Conservation (phyloP, 2,329 filamentous ascomycete species). For the Diaporthe vaccinii region DNA sequence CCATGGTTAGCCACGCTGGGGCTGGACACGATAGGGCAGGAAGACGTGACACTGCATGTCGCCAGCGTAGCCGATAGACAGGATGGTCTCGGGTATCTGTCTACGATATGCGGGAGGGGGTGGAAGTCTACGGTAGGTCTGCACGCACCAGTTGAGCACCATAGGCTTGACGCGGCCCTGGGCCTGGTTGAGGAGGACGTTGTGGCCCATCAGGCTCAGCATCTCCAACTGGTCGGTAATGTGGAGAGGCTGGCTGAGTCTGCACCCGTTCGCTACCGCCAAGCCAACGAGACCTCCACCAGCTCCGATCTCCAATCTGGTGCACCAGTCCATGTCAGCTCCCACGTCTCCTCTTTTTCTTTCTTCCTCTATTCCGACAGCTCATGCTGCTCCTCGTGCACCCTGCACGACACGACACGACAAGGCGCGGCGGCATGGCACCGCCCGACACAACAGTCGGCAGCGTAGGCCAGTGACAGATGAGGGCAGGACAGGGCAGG, state of each 20-base stretch:
- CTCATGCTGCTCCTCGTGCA: no score
- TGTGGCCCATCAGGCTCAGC: conserved; percentile 86
- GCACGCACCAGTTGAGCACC: conserved; percentile 83
- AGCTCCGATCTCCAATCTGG: conserved; percentile 89
- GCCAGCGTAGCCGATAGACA: conserved; percentile 42
- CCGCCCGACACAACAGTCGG: background rate
- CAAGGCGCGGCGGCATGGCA: background rate
- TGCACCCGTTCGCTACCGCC: conserved; percentile 69
- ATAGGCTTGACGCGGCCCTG: conserved; percentile 72
- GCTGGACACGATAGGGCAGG: background rate
- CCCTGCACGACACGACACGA: conserved; percentile 19
- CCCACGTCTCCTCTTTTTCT: conserved; percentile 1
- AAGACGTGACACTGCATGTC: conserved; percentile 29
- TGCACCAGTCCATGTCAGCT: conserved; percentile 35
- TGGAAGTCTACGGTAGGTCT: conserved; percentile 51
- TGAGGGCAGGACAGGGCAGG: background rate
- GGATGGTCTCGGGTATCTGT: conserved; percentile 12
- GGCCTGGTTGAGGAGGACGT: conserved; percentile 85
- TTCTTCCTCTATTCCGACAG: background rate
- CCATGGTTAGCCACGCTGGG: conserved; percentile 35
- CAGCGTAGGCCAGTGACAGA: background rate
- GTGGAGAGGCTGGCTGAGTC: conserved; percentile 70
- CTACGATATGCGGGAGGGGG: conserved; percentile 9
- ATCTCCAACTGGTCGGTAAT: conserved; percentile 92
- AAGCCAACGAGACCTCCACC: conserved; percentile 89